Conservation (phyloP, 345 rosid species). For the Gossypium turneri region DNA sequence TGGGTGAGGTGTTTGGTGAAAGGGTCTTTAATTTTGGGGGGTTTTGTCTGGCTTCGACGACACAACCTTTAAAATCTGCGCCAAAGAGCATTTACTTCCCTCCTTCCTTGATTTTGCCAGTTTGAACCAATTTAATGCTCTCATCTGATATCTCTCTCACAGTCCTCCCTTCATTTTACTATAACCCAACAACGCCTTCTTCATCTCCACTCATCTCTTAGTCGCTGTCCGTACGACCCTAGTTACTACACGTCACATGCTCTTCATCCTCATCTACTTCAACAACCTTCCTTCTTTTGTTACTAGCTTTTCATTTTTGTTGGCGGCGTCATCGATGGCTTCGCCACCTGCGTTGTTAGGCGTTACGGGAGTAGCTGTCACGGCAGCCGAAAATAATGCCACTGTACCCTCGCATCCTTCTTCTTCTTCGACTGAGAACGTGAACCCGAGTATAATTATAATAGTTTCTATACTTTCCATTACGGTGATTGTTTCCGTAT, state of each 20-base stretch:
- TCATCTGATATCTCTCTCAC: too few species aligned
- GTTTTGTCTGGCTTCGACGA: too few species aligned
- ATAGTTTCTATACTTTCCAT: slow-evolving; percentile 53
- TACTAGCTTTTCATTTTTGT: too few species aligned
- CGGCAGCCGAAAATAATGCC: background rate
- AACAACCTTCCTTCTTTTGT: background rate
- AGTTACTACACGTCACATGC: background rate
- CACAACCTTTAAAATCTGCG: background rate
- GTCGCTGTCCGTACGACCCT: too few species aligned
- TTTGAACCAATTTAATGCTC: too few species aligned
- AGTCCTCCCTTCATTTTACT: background rate
- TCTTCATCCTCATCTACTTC: background rate
- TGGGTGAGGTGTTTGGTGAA: background rate
- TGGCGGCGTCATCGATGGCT: background rate
- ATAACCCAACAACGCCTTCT: too few species aligned
- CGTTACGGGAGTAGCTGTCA: slow-evolving; percentile 21
- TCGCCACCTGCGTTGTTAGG: slow-evolving; percentile 13
- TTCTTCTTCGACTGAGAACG: slow-evolving; percentile 28
- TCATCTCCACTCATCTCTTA: too few species aligned
- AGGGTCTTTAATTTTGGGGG: background rate
- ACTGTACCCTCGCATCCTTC: background rate
- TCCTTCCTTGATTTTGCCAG: background rate
- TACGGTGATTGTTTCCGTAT: slow-evolving; percentile 53
- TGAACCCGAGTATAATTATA: slow-evolving; percentile 59
- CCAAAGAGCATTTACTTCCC: slow-evolving; percentile 13